Conservation (phyloP, 2,329 filamentous ascomycete genomes). For the Diaporthe capsici region DNA sequence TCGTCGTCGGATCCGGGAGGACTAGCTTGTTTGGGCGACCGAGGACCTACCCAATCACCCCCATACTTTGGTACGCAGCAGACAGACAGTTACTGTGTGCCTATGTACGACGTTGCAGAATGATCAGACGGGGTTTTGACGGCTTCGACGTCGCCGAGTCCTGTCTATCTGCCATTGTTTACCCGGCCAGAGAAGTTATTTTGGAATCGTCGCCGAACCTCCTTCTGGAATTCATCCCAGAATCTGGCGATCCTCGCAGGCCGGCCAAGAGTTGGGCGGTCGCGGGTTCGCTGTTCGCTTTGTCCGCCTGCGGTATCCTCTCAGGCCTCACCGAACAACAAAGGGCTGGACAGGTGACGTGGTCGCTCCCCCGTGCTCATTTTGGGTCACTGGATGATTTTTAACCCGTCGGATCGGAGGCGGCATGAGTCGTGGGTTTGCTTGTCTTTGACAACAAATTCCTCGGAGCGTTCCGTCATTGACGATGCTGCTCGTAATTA, state of each 20-base stretch:
- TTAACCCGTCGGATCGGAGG: conserved; percentile 10
- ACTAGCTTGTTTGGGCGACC: conserved; percentile 30
- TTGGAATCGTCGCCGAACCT: background rate
- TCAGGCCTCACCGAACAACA: background rate
- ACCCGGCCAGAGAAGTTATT: background rate
- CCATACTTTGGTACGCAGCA: background rate
- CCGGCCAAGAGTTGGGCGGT: background rate
- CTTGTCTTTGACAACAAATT: background rate
- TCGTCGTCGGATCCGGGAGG: background rate
- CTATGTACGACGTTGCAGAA: conserved; percentile 9
- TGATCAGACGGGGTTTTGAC: conserved; percentile 20
- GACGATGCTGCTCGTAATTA: conserved; percentile 5
- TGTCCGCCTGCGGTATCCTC: background rate
- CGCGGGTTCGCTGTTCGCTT: background rate
- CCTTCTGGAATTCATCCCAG: conserved; percentile 14
- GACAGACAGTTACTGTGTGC: background rate
- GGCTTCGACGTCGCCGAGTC: background rate
- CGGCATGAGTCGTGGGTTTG: conserved; percentile 11
- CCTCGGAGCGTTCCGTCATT: conserved; percentile 5
- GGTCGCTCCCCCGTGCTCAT: background rate
- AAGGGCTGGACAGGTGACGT: conserved; percentile 16
- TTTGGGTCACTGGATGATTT: conserved; percentile 1
- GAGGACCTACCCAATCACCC: conserved; percentile 1
- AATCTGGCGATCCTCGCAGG: background rate
- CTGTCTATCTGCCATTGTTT: background rate